Evolutionary conservation across 2,329 filamentous ascomycete genomes (phyloP).

Genomic region (Biscogniauxia sp.): DNA sequence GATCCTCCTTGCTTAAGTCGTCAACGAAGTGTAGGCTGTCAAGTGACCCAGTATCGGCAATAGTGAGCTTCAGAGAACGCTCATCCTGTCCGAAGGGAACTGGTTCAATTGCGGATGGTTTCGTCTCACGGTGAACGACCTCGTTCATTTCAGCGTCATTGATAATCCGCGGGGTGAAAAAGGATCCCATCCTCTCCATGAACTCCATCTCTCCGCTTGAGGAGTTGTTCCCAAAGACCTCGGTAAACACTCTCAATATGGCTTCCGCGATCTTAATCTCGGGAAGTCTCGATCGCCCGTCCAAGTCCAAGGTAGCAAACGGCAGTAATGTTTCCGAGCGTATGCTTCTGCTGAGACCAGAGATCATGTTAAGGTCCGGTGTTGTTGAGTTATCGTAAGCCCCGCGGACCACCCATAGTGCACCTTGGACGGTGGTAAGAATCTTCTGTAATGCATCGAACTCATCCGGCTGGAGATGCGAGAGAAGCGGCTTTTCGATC

Average conservation of each 20-base stretch:
- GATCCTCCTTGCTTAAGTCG: slow-evolving; percentile 22
- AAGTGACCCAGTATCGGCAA: slow-evolving; percentile 27
- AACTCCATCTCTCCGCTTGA: slow-evolving; percentile 42
- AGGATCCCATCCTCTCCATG: slow-evolving; percentile 37
- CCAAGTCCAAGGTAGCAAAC: slow-evolving; percentile 34
- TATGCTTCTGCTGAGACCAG: slow-evolving; percentile 34
- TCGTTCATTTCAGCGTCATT: slow-evolving; percentile 42
- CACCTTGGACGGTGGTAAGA: slow-evolving; percentile 29
- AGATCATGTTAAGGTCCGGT: slow-evolving; percentile 34
- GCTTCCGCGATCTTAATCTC: slow-evolving; percentile 21
- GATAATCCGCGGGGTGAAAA: slow-evolving; percentile 40
- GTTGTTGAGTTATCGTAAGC: slow-evolving; percentile 33
- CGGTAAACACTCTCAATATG: slow-evolving; percentile 34
- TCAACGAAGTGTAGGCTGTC: slow-evolving; percentile 31
- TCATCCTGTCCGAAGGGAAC: slow-evolving; percentile 37
- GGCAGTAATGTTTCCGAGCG: slow-evolving; percentile 34
- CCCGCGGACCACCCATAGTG: slow-evolving; percentile 37
- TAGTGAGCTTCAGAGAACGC: slow-evolving; percentile 27
- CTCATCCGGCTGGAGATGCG: slow-evolving; percentile 36
- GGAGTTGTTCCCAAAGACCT: slow-evolving; percentile 34
- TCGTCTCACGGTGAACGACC: slow-evolving; percentile 42
- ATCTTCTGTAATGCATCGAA: slow-evolving; percentile 36
- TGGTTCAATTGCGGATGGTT: slow-evolving; percentile 36
- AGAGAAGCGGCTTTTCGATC: slow-evolving; percentile 42
- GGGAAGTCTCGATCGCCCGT: slow-evolving; percentile 23